Conservation (phyloP, 305 asterid species). For the Vinca major region DNA sequence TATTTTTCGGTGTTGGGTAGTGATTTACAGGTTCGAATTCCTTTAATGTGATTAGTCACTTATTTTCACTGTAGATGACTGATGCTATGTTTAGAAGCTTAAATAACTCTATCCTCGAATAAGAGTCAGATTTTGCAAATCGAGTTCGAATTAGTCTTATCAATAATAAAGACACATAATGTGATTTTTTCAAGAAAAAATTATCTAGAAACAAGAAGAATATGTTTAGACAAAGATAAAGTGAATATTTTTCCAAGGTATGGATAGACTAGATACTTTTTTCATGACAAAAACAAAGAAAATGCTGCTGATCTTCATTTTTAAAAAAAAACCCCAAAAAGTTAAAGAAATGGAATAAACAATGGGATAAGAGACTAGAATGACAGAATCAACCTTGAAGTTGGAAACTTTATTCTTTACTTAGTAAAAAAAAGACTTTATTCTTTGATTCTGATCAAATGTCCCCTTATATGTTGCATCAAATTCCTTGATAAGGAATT, state of each 20-base stretch:
- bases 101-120: no score
- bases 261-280: conserved; percentile 22
- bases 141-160: no score
- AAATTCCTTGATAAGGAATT: neutral
- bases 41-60: no score
- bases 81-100: no score
- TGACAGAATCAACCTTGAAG: conserved; percentile 15
- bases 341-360: conserved; percentile 8
- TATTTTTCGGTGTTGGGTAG: no score
- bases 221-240: conserved; percentile 36
- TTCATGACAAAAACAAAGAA: conserved; percentile 11
- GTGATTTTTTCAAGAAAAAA: conserved; percentile 23
- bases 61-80: no score
- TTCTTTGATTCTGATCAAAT: neutral
- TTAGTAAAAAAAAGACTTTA: neutral
- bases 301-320: conserved; percentile 10
- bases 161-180: no score
- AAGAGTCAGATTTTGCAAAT: no score
- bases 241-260: conserved; percentile 22
- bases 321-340: neutral
- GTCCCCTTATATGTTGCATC: conserved; percentile 1
- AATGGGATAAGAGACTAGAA: conserved; percentile 3
- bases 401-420: conserved; percentile 11
- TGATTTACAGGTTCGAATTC: no score
- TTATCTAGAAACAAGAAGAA: conserved; percentile 34